These are phyloP conservation scores for Suhomyces taliae DNA, from an alignment of 1,139 yeast genomes.

Conservation along the genomic window DNA sequence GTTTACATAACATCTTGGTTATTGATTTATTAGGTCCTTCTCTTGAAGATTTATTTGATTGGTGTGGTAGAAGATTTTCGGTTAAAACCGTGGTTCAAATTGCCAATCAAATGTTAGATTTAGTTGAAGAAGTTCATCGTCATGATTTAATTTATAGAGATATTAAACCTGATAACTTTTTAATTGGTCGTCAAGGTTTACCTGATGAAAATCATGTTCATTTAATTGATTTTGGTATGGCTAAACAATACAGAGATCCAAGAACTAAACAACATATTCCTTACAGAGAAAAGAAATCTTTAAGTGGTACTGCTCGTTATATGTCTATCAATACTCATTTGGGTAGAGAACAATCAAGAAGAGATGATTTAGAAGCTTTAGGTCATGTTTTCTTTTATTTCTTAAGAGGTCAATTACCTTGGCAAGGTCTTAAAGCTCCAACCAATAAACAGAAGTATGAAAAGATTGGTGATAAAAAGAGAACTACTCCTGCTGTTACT, in stretches of 20 bases:
- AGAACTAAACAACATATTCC: constrained; percentile 95
- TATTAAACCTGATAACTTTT: constrained; percentile 93
- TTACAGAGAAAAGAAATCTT: constrained; percentile 88
- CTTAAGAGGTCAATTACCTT: constrained; percentile 89
- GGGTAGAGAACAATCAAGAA: constrained; percentile 93
- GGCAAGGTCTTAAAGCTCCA: constrained; percentile 99
- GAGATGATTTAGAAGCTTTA: constrained; percentile 93
- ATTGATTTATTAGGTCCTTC: constrained; percentile 95
- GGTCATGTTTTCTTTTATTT: constrained; percentile 96
- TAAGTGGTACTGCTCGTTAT: constrained; percentile 96
- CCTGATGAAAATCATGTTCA: constrained; percentile 55
- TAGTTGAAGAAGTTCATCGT: constrained; percentile 86
- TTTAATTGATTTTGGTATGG: constrained; percentile 93
- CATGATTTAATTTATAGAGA: constrained; percentile 91
- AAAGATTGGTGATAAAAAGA: constrained; percentile 93
- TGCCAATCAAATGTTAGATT: constrained; percentile 86
- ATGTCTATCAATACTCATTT: constrained; percentile 97
- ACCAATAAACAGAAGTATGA: constrained; percentile 95
- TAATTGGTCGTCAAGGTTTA: constrained; percentile 73
- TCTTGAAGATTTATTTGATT: constrained; percentile 91
- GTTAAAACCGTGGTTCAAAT: constrained; percentile 88
- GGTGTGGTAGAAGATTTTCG: constrained; percentile 93
- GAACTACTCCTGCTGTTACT: constrained; percentile 76
- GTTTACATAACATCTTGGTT: constrained; percentile 88
- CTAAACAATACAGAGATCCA: constrained; percentile 95